Evolutionary conservation across 495 filamentous ascomycete species (phyloP).

Genomic region (Clohesyomyces aquaticus): DNA sequence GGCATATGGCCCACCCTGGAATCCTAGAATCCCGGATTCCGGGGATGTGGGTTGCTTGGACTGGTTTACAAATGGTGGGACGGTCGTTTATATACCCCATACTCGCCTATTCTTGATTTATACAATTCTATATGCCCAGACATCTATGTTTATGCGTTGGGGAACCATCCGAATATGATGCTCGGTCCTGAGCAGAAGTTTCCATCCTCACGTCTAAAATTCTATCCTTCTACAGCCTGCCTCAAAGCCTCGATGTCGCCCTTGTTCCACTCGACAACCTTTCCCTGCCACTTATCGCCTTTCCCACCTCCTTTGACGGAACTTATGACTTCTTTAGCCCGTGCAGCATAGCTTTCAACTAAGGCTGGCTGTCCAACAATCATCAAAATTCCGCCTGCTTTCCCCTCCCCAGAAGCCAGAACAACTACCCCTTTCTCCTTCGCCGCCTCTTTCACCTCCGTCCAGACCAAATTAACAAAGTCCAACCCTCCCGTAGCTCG

Average conservation of each 20-base stretch:
- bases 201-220: too few relatives aligned
- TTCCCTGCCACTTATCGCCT: slow-evolving; percentile 34
- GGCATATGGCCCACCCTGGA: neutral
- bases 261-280: slow-evolving; percentile 30
- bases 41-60: neutral
- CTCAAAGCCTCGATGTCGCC: slow-evolving; percentile 27
- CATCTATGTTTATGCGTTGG: neutral
- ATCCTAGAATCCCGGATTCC: neutral
- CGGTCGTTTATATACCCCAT: slow-evolving; percentile 16
- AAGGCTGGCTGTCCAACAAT: slow-evolving; percentile 27
- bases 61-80: neutral
- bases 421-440: slow-evolving; percentile 20
- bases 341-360: slow-evolving; percentile 11
- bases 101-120: neutral
- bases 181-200: too few relatives aligned
- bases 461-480: slow-evolving; percentile 24
- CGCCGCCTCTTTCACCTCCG: slow-evolving; percentile 20
- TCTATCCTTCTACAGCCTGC: slow-evolving; percentile 4
- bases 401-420: slow-evolving; percentile 21
- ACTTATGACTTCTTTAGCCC: slow-evolving; percentile 17
- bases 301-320: slow-evolving; percentile 29
- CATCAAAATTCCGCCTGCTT: slow-evolving; percentile 15
- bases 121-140: neutral
- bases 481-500: slow-evolving; percentile 28
- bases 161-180: too few relatives aligned